Base-by-base conservation (phyloP, 352 stramenopile genomes). In the Phytophthora hibernalis region DNA sequence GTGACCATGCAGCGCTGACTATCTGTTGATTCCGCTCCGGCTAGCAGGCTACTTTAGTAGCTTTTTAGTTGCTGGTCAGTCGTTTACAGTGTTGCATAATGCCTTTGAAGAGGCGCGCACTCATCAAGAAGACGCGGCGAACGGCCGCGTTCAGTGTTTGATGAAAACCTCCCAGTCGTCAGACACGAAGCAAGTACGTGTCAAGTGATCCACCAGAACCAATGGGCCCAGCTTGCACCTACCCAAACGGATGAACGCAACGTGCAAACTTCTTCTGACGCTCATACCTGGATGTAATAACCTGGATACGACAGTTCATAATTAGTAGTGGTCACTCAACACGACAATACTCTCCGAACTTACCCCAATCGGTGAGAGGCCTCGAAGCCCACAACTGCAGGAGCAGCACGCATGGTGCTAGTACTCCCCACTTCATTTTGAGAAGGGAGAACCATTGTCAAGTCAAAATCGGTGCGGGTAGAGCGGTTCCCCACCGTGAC, bases 361-460 rank as follows among this genome's bases (percentile, higher is more conserved):
- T 78, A 92, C 82, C 82, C 82, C 50, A 93, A 73, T n/a, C 77
- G 82, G 50, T 91, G 82, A 7, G 75, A 83, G 31, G 80, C 74
- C 56, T 93, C 84, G 38, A 93, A 90, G 13, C 73, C 74, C 45
- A 91, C 63, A 57, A 77, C 85, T 4, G 30, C 42, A n/a, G 59
- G 33, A 20, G 47, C 28, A 33, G 28, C 28, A 8, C 28, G 12
- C 28, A 2, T 11, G 8, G 10, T 22, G 31, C 22, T 38, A 62
- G 7, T 20, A 2, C 16, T 47, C 12, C 18, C 5, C 33, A 18
- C 26, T 21, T 66, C 24, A 12, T 21, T 47, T 42, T 58, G 54
- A 9, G 45, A 56, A 38, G 80, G 75, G 44, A 87, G 44, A 37
- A 90, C 66, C 35, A 93, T 70, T 54, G 83, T 84, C 59, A 93